These are phyloP conservation scores for Chenopodium suecicum DNA, from an alignment of 148 eudicot species.

Conservation along the genomic window DNA sequence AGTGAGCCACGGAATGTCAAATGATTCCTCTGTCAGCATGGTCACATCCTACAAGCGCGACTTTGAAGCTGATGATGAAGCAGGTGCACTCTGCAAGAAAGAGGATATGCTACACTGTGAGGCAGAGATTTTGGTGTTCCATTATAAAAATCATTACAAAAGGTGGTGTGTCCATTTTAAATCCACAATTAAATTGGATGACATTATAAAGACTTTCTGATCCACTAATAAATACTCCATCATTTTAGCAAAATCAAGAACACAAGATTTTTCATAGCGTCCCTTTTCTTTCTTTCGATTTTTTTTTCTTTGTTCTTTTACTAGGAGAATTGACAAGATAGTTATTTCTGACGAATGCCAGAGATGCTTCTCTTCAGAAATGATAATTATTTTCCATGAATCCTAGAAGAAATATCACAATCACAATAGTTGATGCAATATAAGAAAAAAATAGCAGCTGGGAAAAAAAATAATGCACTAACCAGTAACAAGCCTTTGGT, in stretches of 20 bases:
- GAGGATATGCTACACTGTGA: background rate
- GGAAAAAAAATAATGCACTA: slow-evolving; percentile 23
- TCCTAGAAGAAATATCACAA: background rate
- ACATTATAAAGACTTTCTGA: background rate
- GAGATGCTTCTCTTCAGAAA: background rate
- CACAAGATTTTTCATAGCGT: background rate
- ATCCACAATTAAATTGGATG: background rate
- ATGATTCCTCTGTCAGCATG: background rate
- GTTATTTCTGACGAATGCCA: background rate
- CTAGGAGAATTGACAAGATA: background rate
- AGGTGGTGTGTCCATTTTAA: background rate
- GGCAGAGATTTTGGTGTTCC: background rate
- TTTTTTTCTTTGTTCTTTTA: background rate
- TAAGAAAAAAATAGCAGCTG: background rate
- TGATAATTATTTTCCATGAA: background rate
- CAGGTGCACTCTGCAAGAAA: slow-evolving; percentile 68
- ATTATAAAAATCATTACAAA: background rate
- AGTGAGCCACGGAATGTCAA: background rate
- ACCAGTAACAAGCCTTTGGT: slow-evolving; percentile 76
- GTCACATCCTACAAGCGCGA: slow-evolving; percentile 52
- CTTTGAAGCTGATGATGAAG: slow-evolving; percentile 49
- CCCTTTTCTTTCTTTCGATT: background rate
- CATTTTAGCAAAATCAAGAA: background rate
- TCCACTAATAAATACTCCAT: background rate
- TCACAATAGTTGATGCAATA: background rate